Percentiles rank a stretch among this genome's conserved stretches.
Evolutionary conservation across 441 rosid genomes (phyloP).

Genomic region (Gossypium trilobum): DNA sequence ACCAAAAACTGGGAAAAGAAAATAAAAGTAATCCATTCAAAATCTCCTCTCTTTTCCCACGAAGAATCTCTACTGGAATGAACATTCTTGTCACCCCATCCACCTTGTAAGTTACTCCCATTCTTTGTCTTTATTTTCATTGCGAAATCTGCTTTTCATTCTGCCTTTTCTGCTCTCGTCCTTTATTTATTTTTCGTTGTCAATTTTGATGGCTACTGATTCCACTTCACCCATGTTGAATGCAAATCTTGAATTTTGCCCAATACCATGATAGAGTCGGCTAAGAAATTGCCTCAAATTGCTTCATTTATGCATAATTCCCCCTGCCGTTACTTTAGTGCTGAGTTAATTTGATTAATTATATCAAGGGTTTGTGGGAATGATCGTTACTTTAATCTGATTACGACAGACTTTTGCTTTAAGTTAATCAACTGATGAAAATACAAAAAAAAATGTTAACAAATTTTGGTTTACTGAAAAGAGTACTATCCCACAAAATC

Average conservation of each 20-base stretch:
- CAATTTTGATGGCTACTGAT: neutral
- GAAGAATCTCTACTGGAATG: neutral
- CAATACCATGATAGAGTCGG: neutral
- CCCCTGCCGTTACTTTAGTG: neutral
- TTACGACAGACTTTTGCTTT: neutral
- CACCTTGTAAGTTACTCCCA: conserved; percentile 11
- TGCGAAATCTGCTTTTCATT: neutral
- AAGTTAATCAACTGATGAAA: neutral
- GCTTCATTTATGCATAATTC: neutral
- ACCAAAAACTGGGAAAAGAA: neutral
- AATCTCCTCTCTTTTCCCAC: neutral
- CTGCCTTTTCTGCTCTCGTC: neutral
- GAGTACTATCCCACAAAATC: no score
- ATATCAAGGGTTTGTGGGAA: neutral
- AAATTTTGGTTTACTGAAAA: neutral
- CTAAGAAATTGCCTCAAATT: neutral
- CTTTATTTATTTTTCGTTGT: neutral
- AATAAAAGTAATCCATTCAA: neutral
- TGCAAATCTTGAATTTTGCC: neutral
- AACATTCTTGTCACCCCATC: conserved; percentile 8
- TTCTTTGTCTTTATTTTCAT: neutral
- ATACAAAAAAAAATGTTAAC: neutral
- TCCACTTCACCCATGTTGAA: neutral
- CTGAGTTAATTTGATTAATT: neutral
- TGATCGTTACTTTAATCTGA: neutral